phyloP scores from a whole-genome alignment of 768 basidiomycete genomes.

The Lactarius hengduanensis region DNA sequence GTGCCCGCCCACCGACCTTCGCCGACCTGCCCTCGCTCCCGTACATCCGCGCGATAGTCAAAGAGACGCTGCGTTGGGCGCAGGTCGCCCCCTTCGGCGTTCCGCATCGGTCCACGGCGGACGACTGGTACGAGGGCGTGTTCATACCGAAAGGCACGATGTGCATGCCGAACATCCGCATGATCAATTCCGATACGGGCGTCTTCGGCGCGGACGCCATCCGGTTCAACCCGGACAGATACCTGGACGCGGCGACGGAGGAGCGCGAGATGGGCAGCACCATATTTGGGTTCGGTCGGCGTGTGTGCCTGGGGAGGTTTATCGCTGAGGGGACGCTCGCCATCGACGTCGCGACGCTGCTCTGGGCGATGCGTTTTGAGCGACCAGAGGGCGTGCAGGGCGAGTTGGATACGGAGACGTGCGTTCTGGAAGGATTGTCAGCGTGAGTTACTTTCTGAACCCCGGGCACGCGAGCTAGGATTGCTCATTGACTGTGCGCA shows the following conservation, averaged over 20 bases:
- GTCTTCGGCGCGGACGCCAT: neutral
- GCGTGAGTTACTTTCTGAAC: conserved; percentile 12
- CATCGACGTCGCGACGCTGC: conserved; percentile 34
- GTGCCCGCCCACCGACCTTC: conserved; percentile 39
- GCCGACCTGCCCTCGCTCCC: conserved; percentile 36
- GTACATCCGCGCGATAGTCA: conserved; percentile 39
- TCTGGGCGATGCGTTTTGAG: conserved; percentile 31
- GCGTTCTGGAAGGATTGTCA: conserved; percentile 4
- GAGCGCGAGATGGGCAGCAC: conserved; percentile 33
- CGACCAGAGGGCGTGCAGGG: conserved; percentile 11
- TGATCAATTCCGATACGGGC: conserved; percentile 1
- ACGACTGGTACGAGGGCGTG: conserved; percentile 22
- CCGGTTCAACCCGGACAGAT: conserved; percentile 1
- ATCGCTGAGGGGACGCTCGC: conserved; percentile 36
- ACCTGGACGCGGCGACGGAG: conserved; percentile 15
- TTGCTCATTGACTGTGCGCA: neutral
- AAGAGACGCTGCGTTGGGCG: conserved; percentile 36
- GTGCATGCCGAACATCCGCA: conserved; percentile 4
- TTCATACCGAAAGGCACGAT: conserved; percentile 22
- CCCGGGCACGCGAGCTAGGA: neutral
- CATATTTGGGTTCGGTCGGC: conserved; percentile 33
- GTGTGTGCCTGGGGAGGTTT: conserved; percentile 37
- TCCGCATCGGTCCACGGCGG: neutral
- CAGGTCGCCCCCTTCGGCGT: conserved; percentile 31
- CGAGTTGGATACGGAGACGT: conserved; percentile 1